Base-by-base conservation (phyloP, 805 yeast genomes). In the Isabelozyma rhagii region DNA sequence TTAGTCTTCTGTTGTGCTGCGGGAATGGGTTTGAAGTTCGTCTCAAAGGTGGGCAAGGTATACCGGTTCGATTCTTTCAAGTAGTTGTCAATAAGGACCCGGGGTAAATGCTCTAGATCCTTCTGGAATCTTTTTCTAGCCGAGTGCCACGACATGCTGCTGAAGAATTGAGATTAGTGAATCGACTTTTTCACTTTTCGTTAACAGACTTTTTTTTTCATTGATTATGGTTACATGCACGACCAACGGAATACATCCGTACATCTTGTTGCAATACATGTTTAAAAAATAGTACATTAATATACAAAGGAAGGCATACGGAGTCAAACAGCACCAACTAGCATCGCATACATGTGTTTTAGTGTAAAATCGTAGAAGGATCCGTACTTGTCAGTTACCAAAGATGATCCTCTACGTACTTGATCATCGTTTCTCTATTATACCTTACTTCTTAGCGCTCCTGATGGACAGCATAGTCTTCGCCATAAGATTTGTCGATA, bases 31-130 rank as follows among this genome's bases (percentile, higher is more conserved):
- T 53, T 52, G 31, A 54, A 44, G 29, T 57, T 54, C 17, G 53
- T 49, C 45, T 67, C 70, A 45, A 71, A 67, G 3, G 74, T 68
- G 3, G 78, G 78, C 52, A 72, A 63, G 13, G 64, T 58, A 44
- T 58, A 64, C 55, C 54, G 55, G 49, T 60, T 62, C 45, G 45
- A 55, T 53, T 44, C 51, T 39, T 60, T 53, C 47, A 54, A 51
- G 36, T 58, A 57, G 17, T 55, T 57, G 44, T 63, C 67, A 41
- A 72, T 65, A 45, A 69, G 62, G 31, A 58, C 64, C 41, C 61
- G 56, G 13, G 75, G 69, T 31, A 66, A 61, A 48, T 59, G 58
- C 34, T 66, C 71, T 31, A 72, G 49, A 54, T 71, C 72, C 54
- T 64, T 63, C 56, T 64, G 69, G 58, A 68, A 63, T 49, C 78